Evolutionary conservation across 116 monocot species (phyloP).

Genomic region (Posidonia oceanica): DNA sequence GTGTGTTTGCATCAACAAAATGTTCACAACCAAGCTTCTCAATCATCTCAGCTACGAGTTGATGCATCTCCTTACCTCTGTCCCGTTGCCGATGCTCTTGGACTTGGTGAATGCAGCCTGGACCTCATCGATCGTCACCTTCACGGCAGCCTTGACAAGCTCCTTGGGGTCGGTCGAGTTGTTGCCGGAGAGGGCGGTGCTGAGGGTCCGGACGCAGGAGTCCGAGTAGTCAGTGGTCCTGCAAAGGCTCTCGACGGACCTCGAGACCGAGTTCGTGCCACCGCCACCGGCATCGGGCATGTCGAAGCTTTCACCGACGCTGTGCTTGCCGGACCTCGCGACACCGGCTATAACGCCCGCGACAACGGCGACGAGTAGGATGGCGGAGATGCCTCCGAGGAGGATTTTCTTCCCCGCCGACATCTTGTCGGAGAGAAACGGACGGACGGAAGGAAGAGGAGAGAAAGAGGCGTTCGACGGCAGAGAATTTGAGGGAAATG

Average conservation of each 20-base stretch:
- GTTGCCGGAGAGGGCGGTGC: slow-evolving; percentile 10
- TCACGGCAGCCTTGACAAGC: slow-evolving; percentile 32
- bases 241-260: slow-evolving; percentile 35
- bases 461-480: background rate
- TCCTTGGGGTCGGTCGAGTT: slow-evolving; percentile 20
- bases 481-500: too few species aligned
- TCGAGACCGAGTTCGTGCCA: slow-evolving; percentile 14
- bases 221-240: slow-evolving; percentile 42
- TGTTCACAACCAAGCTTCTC: background rate
- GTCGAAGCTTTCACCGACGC: slow-evolving; percentile 2
- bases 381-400: slow-evolving; percentile 19
- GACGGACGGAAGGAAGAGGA: background rate
- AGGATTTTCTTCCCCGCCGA: slow-evolving; percentile 20
- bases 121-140: slow-evolving; percentile 27
- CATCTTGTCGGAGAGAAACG: slow-evolving; percentile 9
- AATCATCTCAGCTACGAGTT: too few species aligned
- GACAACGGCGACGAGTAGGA: slow-evolving; percentile 44
- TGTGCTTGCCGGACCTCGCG: slow-evolving; percentile 7
- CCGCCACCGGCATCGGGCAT: background rate
- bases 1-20: background rate
- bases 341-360: slow-evolving; percentile 42
- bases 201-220: slow-evolving; percentile 33
- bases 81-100: slow-evolving; percentile 2
- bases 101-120: slow-evolving; percentile 15
- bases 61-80: background rate